Conservation (phyloP, 768 basidiomycete genomes). For the Kockovaella imperatae region DNA sequence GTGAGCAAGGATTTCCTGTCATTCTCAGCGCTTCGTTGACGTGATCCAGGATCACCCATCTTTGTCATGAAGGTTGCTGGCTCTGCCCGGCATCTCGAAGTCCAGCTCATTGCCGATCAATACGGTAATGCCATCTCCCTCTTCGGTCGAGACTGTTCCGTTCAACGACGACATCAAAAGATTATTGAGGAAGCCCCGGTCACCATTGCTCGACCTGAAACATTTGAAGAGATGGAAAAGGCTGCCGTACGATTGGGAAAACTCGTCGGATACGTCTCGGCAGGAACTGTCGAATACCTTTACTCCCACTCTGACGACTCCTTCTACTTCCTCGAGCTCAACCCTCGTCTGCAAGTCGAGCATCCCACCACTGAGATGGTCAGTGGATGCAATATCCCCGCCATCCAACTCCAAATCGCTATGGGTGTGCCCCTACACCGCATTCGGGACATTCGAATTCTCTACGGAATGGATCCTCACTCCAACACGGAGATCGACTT, state of each 20-base stretch:
- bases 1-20: constrained; percentile 47
- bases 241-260: constrained; percentile 99
- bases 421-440: constrained; percentile 97
- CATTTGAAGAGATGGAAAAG: constrained; percentile 95
- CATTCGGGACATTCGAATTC: constrained; percentile 87
- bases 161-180: constrained; percentile 98
- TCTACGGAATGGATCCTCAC: constrained; percentile 89
- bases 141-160: constrained; percentile 98
- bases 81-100: constrained; percentile 93
- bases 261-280: constrained; percentile 96
- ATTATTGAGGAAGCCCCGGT: constrained; percentile 99
- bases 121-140: constrained; percentile 98
- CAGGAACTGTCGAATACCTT: constrained; percentile 97
- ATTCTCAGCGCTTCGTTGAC: constrained; percentile 49
- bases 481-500: constrained; percentile 91
- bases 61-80: constrained; percentile 99
- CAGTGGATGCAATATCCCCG: constrained; percentile 94
- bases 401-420: constrained; percentile 91
- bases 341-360: constrained; percentile 98
- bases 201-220: constrained; percentile 85
- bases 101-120: constrained; percentile 96
- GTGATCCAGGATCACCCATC: constrained; percentile 82
- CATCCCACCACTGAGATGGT: constrained; percentile 99
- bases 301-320: constrained; percentile 88
- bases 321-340: constrained; percentile 97